Base-by-base conservation (phyloP, 2,329 filamentous ascomycete genomes). In the Volutella citrinella region DNA sequence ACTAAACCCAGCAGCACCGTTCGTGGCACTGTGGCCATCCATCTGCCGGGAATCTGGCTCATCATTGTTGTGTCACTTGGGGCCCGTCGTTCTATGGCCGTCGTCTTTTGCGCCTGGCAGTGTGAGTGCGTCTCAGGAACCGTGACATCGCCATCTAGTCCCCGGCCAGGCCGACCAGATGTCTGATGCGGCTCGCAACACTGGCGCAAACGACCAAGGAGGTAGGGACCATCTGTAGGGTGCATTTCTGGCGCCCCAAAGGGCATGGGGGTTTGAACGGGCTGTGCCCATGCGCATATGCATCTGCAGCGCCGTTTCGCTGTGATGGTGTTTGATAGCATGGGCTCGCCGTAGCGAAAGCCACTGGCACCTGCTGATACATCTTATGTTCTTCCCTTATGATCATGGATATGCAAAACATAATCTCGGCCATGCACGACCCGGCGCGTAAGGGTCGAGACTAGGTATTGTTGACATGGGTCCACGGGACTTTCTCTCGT, bases 381-480 rank as follows among this genome's bases (percentile, higher is more conserved):
- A 50, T 45, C 48, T 50, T 51, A 53, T 49, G 40, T 33, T 34
- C 22, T 34, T 33, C 32, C 38, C 27, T 39, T 53, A 53, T 48
- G 48, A 42, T 14, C 50, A 51, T 51, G 49, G 50, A 42, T 50
- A 46, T 42, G 48, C 46, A 38, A 52, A 48, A 50, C 48, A 53
- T 42, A 53, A 53, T 53, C 46, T 53, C 50, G 50, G 48, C 29
- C 47, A 36, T n/a, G n/a, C n/a, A n/a, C n/a, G n/a, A n/a, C n/a
- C n/a, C n/a, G n/a, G n/a, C n/a, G n/a, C n/a, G n/a, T 30, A 41
- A 44, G 34, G 42, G 36, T 40, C 38, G 30, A 41, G 30, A 47
- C 28, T 45, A 38, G 49, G 45, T 31, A 45, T 38, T 40, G 38
- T 43, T 45, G 45, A 42, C 48, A 40, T 46, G 36, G 39, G 45